Conservation (phyloP, 1,284 basidiomycete genomes). For the Vanrija sp. region DNA sequence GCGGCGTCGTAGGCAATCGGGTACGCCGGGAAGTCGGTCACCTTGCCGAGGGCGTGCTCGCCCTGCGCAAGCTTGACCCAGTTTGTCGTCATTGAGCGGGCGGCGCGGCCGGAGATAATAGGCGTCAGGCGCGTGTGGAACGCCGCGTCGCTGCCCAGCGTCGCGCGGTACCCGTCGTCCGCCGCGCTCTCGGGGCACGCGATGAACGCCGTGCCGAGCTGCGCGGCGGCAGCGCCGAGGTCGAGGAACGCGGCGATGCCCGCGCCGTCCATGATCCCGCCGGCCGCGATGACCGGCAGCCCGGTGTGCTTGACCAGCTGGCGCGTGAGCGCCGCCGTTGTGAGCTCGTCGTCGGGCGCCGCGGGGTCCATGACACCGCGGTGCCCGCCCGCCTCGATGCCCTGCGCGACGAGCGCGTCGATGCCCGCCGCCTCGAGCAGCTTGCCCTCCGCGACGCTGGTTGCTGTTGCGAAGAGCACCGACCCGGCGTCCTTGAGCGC, state of each 20-base stretch:
- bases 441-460: constrained; percentile 28
- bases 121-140: constrained; percentile 25
- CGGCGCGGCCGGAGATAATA: constrained; percentile 34
- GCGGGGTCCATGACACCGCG: constrained; percentile 34
- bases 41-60: background rate
- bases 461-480: constrained; percentile 30
- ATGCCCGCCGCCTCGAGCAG: constrained; percentile 24
- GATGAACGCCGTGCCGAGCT: constrained; percentile 42
- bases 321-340: constrained; percentile 22
- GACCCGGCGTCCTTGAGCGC: constrained; percentile 21
- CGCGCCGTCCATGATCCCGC: constrained; percentile 36
- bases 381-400: constrained; percentile 41
- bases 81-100: constrained; percentile 24
- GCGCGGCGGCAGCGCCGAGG: constrained; percentile 30
- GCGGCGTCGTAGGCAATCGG: constrained; percentile 37
- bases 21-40: constrained; percentile 22
- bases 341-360: constrained; percentile 25
- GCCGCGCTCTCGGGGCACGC: constrained; percentile 29
- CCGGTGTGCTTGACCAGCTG: constrained; percentile 13
- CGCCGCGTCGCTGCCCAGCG: constrained; percentile 12
- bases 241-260: constrained; percentile 22
- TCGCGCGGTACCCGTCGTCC: constrained; percentile 22
- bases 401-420: constrained; percentile 39
- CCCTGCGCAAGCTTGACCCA: constrained; percentile 23
- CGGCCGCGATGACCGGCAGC: constrained; percentile 37